Base-by-base conservation (phyloP, 768 basidiomycete genomes). In the Lyophyllum decastes region DNA sequence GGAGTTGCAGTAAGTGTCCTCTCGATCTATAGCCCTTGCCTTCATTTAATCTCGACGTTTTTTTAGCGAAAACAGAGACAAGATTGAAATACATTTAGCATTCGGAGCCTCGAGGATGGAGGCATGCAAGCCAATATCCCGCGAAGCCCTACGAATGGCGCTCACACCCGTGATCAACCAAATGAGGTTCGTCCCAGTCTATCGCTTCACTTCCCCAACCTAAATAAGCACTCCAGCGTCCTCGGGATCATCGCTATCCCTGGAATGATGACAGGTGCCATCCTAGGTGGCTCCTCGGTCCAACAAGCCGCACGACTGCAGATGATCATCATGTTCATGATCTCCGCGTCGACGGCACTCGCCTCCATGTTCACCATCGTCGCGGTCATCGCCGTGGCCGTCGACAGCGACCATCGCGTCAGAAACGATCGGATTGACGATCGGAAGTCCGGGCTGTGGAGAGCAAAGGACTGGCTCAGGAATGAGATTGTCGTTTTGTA, bases 281-380 rank as follows among this genome's bases (percentile, higher is more conserved):
- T 95, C 59, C 84, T 95, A 11, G 94, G 91, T 11, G 94, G 93
- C 0, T 84, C 90, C 14, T 87, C 88, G 25, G 90, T 95, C 41
- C 80, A 91, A 19, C 91, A 93, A 70, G 94, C 94, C 0, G 91
- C 91, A 1, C 84, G 86, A 52, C 74, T 95, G 16, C 94, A 95
- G 64, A 94, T 94, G 88, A 86, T 95, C 57, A 92, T 95, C 74
- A 91, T 94, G 86, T 95, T 95, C 72, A 91, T 95, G 89, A 92
- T 95, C 47, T 86, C 87, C 4, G 86, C 92, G 0, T 83, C 85
- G 56, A 89, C 89, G 0, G 84, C 87, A 0, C 80, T 95, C 24
- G 83, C 89, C 11, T 80, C 87, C 3, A 86, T 92, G 52, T 74
- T 83, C 52, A 82, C 84, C 2, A 87, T 88, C 1, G 71, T 87